Conservation (phyloP, 352 stramenopile species). For the Globisporangium nodosum region DNA sequence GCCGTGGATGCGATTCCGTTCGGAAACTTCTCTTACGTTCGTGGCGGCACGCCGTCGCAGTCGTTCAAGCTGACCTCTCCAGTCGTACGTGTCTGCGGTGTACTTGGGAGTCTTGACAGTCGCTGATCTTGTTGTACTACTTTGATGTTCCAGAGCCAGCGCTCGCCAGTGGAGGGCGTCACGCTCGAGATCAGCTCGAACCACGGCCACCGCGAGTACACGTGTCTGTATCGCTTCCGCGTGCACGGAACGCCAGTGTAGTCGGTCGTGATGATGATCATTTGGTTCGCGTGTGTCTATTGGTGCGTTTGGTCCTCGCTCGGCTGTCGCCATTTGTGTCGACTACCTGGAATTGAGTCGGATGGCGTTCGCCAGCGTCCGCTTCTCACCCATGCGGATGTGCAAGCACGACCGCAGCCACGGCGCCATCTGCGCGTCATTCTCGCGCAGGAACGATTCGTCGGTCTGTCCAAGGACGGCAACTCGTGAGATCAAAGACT, state of each 20-base stretch:
- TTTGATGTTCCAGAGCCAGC: constrained; percentile 26
- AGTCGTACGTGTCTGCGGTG: constrained; percentile 19
- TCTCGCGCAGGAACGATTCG: constrained; percentile 32
- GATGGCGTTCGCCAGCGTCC: constrained; percentile 21
- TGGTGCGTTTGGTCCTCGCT: neutral
- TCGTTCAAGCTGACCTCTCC: constrained; percentile 55
- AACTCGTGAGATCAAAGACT: neutral
- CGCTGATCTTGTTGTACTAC: neutral
- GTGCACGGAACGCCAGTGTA: constrained; percentile 51
- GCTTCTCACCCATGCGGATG: constrained; percentile 67
- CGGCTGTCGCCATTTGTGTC: neutral
- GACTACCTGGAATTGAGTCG: neutral
- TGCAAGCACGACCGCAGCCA: constrained; percentile 67
- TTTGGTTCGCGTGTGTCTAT: neutral
- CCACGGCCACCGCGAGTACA: constrained; percentile 81
- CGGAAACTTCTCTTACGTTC: constrained; percentile 70
- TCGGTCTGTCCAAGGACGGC: constrained; percentile 28
- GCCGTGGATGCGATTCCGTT: constrained; percentile 51
- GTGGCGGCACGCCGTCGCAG: constrained; percentile 45
- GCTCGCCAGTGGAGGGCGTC: constrained; percentile 53
- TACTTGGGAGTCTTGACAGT: neutral
- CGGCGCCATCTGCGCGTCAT: constrained; percentile 42
- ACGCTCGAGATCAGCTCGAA: constrained; percentile 79
- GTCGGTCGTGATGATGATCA: neutral
- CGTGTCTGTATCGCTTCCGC: constrained; percentile 87